These are phyloP conservation scores for Rhodosporidiobolus odoratus DNA, from an alignment of 768 basidiomycete species.

Conservation along the genomic window DNA sequence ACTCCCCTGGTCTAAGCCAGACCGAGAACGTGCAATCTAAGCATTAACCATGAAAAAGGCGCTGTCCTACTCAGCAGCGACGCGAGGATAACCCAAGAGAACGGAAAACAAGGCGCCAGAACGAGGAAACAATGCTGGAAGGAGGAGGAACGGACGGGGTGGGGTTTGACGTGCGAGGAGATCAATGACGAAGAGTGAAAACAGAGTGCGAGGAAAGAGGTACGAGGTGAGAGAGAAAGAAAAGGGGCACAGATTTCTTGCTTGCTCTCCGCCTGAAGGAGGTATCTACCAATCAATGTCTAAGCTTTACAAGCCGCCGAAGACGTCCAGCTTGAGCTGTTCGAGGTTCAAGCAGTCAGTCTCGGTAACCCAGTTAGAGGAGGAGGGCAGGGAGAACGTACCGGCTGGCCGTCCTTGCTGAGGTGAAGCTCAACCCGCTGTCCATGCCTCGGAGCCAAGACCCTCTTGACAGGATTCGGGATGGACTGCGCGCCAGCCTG, in stretches of 20 bases:
- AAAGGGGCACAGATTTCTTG: not conserved
- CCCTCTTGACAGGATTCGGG: slow-evolving; percentile 79
- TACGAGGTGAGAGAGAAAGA: not conserved
- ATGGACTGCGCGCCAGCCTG: slow-evolving; percentile 81
- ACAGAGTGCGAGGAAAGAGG: not conserved
- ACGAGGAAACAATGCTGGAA: not conserved
- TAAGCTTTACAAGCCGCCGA: slow-evolving; percentile 25
- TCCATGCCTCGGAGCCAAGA: slow-evolving; percentile 71
- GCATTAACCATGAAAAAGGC: not conserved
- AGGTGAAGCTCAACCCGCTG: slow-evolving; percentile 66
- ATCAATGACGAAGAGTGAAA: not conserved
- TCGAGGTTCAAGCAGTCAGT: not conserved
- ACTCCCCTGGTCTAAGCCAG: too few species aligned
- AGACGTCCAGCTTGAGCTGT: slow-evolving; percentile 37
- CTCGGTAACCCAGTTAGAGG: not conserved
- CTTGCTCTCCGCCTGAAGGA: not conserved
- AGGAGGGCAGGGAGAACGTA: not conserved
- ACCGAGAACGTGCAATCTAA: too few species aligned
- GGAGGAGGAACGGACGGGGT: not conserved
- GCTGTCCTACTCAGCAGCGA: not conserved
- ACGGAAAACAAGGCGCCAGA: not conserved
- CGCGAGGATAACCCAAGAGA: not conserved
- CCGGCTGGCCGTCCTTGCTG: slow-evolving; percentile 33
- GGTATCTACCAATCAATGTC: not conserved
- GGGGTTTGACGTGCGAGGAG: not conserved